Evolutionary conservation across 2,329 filamentous ascomycete genomes (phyloP).

Genomic region (Aspergillus aculeatinus): DNA sequence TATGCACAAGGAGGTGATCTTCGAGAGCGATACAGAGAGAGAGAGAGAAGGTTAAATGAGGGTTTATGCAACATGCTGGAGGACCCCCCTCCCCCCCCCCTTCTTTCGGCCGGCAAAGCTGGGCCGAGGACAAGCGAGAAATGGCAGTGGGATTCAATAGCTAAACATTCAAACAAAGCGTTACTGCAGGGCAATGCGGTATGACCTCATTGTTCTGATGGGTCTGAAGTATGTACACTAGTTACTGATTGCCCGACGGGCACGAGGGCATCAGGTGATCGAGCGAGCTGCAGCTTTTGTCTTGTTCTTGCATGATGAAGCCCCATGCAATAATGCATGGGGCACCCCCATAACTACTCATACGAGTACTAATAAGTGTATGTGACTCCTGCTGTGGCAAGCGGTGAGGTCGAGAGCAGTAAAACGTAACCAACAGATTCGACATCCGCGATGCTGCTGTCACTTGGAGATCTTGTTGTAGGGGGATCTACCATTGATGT

Average conservation of each 20-base stretch:
- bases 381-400: background rate
- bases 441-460: background rate
- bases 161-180: background rate
- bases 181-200: background rate
- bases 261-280: background rate
- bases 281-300: background rate
- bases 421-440: no score
- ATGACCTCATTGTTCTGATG: background rate
- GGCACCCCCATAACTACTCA: background rate
- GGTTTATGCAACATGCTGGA: background rate
- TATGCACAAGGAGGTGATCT: background rate
- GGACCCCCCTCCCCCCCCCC: no score
- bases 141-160: background rate
- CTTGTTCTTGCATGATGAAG: no score
- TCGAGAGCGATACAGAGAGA: background rate
- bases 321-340: no score
- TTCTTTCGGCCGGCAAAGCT: background rate
- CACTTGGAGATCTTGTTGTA: background rate
- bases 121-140: background rate
- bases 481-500: no score
- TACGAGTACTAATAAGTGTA: background rate
- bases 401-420: background rate
- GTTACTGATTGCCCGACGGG: background rate
- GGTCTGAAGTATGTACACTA: no score
- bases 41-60: background rate